Conservation (phyloP, 768 basidiomycete genomes). For the Holtermannia corniformis region DNA sequence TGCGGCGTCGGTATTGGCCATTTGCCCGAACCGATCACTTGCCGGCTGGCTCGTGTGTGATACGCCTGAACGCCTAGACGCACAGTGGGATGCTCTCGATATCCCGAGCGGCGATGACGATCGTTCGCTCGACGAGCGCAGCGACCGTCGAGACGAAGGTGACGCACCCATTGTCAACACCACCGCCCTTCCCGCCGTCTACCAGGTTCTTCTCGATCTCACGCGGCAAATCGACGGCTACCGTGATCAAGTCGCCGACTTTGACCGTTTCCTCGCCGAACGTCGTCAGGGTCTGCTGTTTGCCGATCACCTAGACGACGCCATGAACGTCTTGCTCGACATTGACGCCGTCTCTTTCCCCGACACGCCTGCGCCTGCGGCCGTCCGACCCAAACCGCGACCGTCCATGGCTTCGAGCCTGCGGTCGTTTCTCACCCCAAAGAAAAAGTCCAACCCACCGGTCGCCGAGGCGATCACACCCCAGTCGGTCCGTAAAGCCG, state of each 20-base stretch:
- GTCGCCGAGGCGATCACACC: slow-evolving; percentile 35
- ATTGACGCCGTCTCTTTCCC: slow-evolving; percentile 43
- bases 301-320: slow-evolving; percentile 84
- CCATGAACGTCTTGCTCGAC: slow-evolving; percentile 64
- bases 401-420: slow-evolving; percentile 37
- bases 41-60: slow-evolving; percentile 77
- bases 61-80: slow-evolving; percentile 9
- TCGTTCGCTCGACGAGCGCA: slow-evolving; percentile 15
- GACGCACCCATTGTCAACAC: slow-evolving; percentile 37
- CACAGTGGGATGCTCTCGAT: too few species aligned
- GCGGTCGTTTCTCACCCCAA: slow-evolving; percentile 57
- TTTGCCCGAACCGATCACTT: slow-evolving; percentile 76
- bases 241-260: slow-evolving; percentile 61
- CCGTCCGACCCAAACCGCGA: slow-evolving; percentile 7
- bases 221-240: slow-evolving; percentile 73
- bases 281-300: slow-evolving; percentile 81
- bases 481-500: slow-evolving; percentile 10
- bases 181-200: slow-evolving; percentile 53
- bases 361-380: background rate
- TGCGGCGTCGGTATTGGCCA: slow-evolving; percentile 64
- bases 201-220: slow-evolving; percentile 69
- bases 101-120: slow-evolving; percentile 7
- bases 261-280: slow-evolving; percentile 75
- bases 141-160: background rate
- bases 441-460: slow-evolving; percentile 50